Evolutionary conservation across 495 filamentous ascomycete species (phyloP).

Genomic region (Penicillium pancosmium): DNA sequence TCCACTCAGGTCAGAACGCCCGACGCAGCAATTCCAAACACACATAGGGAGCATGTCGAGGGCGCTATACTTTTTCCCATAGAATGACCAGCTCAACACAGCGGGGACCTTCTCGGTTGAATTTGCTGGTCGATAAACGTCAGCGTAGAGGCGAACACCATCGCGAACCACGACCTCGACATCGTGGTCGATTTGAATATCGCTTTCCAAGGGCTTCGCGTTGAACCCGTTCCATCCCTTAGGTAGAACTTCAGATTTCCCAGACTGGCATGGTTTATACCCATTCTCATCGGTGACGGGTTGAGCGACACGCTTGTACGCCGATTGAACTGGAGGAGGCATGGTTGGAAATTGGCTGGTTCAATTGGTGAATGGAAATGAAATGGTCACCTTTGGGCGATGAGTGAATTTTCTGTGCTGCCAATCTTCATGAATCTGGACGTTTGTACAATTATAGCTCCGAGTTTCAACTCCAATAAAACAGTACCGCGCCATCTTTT

Average conservation of each 20-base stretch:
- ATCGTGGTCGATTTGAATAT: constrained; percentile 33
- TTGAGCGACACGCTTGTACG: constrained; percentile 33
- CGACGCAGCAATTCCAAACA: constrained; percentile 29
- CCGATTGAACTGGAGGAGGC: constrained; percentile 35
- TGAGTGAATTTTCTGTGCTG: not conserved
- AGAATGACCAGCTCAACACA: constrained; percentile 39
- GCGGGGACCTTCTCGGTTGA: constrained; percentile 36
- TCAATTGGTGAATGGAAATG: not conserved
- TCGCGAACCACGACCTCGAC: constrained; percentile 36
- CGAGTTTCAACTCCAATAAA: not conserved
- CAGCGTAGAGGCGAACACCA: constrained; percentile 32
- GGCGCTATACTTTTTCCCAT: constrained; percentile 40
- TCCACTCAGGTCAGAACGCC: constrained; percentile 20
- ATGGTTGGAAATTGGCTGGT: constrained; percentile 11
- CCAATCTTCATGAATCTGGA: not conserved
- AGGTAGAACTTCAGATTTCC: constrained; percentile 32
- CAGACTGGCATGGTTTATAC: constrained; percentile 29
- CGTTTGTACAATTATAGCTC: not conserved
- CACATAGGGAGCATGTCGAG: constrained; percentile 30
- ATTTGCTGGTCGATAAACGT: constrained; percentile 39
- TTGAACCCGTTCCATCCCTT: constrained; percentile 34
- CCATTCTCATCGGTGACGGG: constrained; percentile 34
- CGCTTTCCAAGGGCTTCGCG: constrained; percentile 24
- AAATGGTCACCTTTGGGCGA: not conserved
- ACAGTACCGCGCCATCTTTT: not conserved